Evolutionary conservation across 352 stramenopile species (phyloP).

Genomic region (Globisporangium nodosum): DNA sequence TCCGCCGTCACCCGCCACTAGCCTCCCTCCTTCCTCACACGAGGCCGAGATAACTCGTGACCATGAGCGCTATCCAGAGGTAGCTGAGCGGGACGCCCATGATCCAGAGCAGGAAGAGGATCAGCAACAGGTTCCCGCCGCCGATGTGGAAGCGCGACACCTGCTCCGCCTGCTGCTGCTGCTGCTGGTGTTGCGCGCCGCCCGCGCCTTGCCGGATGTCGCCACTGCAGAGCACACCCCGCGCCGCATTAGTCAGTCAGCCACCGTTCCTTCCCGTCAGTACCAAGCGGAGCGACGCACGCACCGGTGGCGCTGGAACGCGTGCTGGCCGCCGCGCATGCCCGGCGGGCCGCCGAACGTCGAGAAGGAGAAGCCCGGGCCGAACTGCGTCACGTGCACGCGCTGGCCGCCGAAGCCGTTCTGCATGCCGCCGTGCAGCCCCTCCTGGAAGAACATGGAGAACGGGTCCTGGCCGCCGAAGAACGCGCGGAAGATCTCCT

Average conservation of each 20-base stretch:
- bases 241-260: background rate
- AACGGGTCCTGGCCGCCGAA: conserved; percentile 81
- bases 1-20: background rate
- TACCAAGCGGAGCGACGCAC: background rate
- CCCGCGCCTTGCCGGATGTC: conserved; percentile 22
- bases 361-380: conserved; percentile 71
- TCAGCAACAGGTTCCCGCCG: conserved; percentile 63
- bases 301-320: conserved; percentile 46
- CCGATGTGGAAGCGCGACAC: conserved; percentile 57
- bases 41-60: conserved; percentile 68
- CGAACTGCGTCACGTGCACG: conserved; percentile 78
- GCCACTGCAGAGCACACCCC: conserved; percentile 6
- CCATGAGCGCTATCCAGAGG: conserved; percentile 74
- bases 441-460: conserved; percentile 81
- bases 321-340: conserved; percentile 40
- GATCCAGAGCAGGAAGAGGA: conserved; percentile 75
- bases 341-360: conserved; percentile 54
- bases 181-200: conserved; percentile 19
- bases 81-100: conserved; percentile 79
- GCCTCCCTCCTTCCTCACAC: conserved; percentile 22
- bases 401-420: conserved; percentile 44
- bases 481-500: conserved; percentile 81
- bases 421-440: conserved; percentile 44
- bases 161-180: conserved; percentile 24
- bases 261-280: background rate